Conservation (phyloP, 1,284 basidiomycete genomes). For the Phylloporus sp. region DNA sequence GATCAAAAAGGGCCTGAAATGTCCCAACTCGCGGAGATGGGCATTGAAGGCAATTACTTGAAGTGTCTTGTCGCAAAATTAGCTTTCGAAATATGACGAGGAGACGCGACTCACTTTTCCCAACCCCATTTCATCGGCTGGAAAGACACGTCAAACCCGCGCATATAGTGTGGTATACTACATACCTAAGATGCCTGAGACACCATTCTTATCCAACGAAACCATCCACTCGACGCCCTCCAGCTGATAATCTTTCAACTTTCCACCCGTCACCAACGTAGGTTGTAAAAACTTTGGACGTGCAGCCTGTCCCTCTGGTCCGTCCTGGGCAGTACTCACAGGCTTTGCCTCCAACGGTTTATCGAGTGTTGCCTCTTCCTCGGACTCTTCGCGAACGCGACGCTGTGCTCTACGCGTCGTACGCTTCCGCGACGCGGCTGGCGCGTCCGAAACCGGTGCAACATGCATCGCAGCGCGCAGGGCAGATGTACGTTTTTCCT, state of each 20-base stretch:
- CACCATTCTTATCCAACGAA: slow-evolving; percentile 90
- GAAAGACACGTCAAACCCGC: slow-evolving; percentile 1
- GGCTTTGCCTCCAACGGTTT: slow-evolving; percentile 27
- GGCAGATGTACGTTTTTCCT: slow-evolving; percentile 50
- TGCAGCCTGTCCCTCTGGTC: slow-evolving; percentile 30
- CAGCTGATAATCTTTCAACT: slow-evolving; percentile 89
- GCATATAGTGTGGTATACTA: slow-evolving; percentile 12
- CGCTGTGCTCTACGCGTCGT: slow-evolving; percentile 43
- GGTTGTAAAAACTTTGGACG: slow-evolving; percentile 72
- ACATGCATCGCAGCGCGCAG: slow-evolving; percentile 47
- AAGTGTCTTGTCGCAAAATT: slow-evolving; percentile 67
- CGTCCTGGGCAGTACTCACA: slow-evolving; percentile 24
- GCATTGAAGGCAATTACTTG: slow-evolving; percentile 95
- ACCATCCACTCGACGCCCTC: slow-evolving; percentile 98
- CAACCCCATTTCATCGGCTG: slow-evolving; percentile 93
- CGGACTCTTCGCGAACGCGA: slow-evolving; percentile 41
- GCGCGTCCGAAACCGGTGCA: slow-evolving; percentile 25
- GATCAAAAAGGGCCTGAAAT: slow-evolving; percentile 84
- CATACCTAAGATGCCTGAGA: slow-evolving; percentile 90
- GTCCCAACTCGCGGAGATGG: slow-evolving; percentile 80
- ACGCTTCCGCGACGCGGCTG: slow-evolving; percentile 24
- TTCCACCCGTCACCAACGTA: slow-evolving; percentile 82
- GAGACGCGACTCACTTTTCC: slow-evolving; percentile 67
- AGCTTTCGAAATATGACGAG: neutral
- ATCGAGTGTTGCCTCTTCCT: slow-evolving; percentile 29